Base-by-base conservation (phyloP, 805 yeast genomes). In the Schizosaccharomyces japonicus region DNA sequence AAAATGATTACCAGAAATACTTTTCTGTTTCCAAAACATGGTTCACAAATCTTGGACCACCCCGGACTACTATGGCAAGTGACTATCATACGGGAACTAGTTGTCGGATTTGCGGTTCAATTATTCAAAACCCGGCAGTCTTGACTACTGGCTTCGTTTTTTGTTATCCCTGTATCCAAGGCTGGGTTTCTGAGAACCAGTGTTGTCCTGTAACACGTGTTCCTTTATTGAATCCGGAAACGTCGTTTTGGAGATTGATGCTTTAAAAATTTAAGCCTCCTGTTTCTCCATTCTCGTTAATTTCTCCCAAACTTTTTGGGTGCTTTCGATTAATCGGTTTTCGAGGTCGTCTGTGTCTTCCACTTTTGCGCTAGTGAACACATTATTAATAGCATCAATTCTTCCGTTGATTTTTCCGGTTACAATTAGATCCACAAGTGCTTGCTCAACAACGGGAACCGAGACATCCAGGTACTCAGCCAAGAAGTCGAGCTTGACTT, bases 351-450 rank as follows among this genome's bases (percentile, higher is more conserved):
- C n/a, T 4, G 23, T 36, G 10, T 17, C 23, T 36, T 15, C 7
- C 26, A n/a, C 27, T 6, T 19, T 17, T 36, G 17, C 15, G 6
- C 13, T 36, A 13, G 23, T 11, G 23, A 15, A 36, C 8, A 36
- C 23, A 13, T 36, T 27, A 21, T 36, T 17, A 36, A 36, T 23
- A 25, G 23, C 52, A 47, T 61, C 58, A n/a, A 61, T 51, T 44
- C 56, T 49, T n/a, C 60, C 59, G 23, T 49, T 30, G 3, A 61
- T 49, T 33, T 54, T 50, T 25, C 53, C 53, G 45, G 60, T 62
- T 15, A 60, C 50, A 39, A 60, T 58, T 36, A 60, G 55, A 48
- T 48, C 50, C 4, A 50, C 50, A 6, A 59, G 39, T 5, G 60
- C 47, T 13, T 52, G 49, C 26, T 52, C 54, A 32, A 58, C 50